Evolutionary conservation across 179 eudicot genomes (phyloP), one percentile per base, ranked within the genome.

Genomic region (Vitellaria paradoxa): DNA sequence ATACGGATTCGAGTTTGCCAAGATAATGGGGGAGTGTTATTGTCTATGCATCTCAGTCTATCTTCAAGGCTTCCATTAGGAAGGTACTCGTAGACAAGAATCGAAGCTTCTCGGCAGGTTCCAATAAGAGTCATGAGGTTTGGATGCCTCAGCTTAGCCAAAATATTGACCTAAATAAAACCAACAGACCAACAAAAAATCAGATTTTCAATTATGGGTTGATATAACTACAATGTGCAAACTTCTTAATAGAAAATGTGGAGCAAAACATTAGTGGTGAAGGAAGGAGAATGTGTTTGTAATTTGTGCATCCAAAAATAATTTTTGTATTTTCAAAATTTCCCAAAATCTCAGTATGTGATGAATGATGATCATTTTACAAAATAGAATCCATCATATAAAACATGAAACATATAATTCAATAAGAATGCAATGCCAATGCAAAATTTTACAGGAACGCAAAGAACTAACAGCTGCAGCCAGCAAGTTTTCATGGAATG

Each of bases 11-110:
- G 85, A 42, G 88, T 86, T 86, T 91, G 88, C 97, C 97, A 94
- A 7, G 96, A 82, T 60, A 94, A 75, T 2, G 97, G 87, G 55
- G 90, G 88, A 64, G 86, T 81, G 71, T 2, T 2, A 30, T 91
- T 93, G 76, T 87, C 85, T 81, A 80, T 90, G 85, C 97, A 91
- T 72, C 10, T 72, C 37, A 94, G 93, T 62, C 96, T 89, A 73
- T 94, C 97, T 76, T 90, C 95, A 42, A 94, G 96, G 89, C 91
- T 92, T 83, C 98, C 97, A 24, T 88, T 86, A 13, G 92, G 91
- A 73, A 88, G 88, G 79, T 88, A 95, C 85, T 93, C 99, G 24
- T 95, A 93, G 26, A 95, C 66, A 12, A 95, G 90, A 75, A 89
- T 73, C 75, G 84, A 84, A 3, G 86, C 83, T 72, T 91, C 91